These are phyloP conservation scores for Miscanthus lutarioriparius DNA, from an alignment of 176 grass and related monocot genomes.

Conservation along the genomic window DNA sequence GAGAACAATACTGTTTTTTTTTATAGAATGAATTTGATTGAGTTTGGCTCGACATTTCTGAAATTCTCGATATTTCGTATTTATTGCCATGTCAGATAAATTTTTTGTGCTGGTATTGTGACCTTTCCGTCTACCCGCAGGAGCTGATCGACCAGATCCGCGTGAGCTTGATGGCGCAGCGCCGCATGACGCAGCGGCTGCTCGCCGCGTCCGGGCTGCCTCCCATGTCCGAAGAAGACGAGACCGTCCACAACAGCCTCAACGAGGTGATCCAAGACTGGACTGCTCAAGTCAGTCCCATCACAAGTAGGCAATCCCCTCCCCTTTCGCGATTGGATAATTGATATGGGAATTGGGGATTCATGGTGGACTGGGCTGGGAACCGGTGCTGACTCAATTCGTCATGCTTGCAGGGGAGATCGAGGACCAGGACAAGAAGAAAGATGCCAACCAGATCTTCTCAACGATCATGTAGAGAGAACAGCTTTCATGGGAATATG, in stretches of 20 bases:
- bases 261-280: conserved; percentile 80
- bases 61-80: neutral
- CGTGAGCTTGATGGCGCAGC: conserved; percentile 62
- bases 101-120: too few species aligned
- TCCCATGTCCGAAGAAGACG: conserved; percentile 57
- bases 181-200: conserved; percentile 46
- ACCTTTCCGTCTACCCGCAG: conserved; percentile 24
- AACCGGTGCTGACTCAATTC: neutral
- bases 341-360: neutral
- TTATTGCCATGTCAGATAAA: neutral
- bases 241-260: conserved; percentile 48
- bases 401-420: conserved; percentile 47
- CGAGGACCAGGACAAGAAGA: conserved; percentile 18
- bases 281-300: conserved; percentile 54
- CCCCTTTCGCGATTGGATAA: neutral
- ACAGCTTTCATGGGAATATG: conserved; percentile 11
- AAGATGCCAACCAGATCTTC: conserved; percentile 73
- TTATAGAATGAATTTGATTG: neutral
- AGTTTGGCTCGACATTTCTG: neutral
- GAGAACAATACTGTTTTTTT: neutral
- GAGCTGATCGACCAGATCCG: conserved; percentile 76
- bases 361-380: neutral
- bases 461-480: conserved; percentile 61
- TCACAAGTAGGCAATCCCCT: conserved; percentile 34
- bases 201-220: conserved; percentile 65